Conservation (phyloP, 495 filamentous ascomycete species). For the Daldinia bambusicola region DNA sequence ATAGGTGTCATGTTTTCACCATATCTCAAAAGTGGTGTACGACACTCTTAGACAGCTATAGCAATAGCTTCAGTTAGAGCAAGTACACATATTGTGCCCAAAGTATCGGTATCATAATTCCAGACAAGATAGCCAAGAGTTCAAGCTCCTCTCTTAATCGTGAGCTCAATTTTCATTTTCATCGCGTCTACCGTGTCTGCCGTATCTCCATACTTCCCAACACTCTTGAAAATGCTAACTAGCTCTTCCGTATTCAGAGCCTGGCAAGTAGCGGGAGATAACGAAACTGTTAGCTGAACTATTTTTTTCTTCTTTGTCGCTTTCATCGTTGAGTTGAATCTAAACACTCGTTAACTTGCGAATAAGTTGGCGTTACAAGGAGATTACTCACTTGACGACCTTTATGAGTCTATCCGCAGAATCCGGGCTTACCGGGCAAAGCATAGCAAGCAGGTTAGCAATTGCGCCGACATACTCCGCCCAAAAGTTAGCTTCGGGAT, state of each 20-base stretch:
- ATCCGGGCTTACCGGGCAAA: constrained; percentile 51
- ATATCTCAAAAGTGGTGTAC: constrained; percentile 17
- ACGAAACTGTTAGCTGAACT: constrained; percentile 46
- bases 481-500: constrained; percentile 55
- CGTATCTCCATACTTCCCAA: constrained; percentile 45
- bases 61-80: constrained; percentile 20
- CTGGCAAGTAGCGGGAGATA: constrained; percentile 39
- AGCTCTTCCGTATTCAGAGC: constrained; percentile 45
- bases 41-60: constrained; percentile 23
- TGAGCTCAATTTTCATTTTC: constrained; percentile 37
- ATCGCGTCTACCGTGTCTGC: constrained; percentile 32
- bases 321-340: constrained; percentile 45
- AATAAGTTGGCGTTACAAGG: not conserved
- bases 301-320: constrained; percentile 45
- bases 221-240: constrained; percentile 43
- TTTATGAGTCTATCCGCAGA: constrained; percentile 32
- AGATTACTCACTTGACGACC: constrained; percentile 48
- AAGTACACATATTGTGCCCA: constrained; percentile 9
- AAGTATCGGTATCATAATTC: constrained; percentile 3
- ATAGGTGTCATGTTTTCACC: constrained; percentile 22
- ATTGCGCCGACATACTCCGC: constrained; percentile 57
- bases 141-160: constrained; percentile 40
- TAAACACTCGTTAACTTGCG: constrained; percentile 29
- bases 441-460: constrained; percentile 46
- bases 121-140: constrained; percentile 7